Evolutionary conservation across 2,329 filamentous ascomycete genomes (phyloP).

Genomic region (Exophiala aquamarina): DNA sequence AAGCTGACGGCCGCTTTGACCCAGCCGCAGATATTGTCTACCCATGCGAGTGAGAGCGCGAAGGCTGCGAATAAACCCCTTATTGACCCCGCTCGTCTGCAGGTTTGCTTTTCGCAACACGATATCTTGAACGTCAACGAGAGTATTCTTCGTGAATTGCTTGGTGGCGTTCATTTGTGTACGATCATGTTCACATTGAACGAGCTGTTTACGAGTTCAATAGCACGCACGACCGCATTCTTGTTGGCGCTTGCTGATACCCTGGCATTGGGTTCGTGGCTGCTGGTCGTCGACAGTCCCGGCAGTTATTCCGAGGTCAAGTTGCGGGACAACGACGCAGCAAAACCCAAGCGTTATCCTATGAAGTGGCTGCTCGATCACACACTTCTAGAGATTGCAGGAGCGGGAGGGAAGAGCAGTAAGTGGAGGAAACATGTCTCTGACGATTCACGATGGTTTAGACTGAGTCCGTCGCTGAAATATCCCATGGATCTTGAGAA

Average conservation of each 20-base stretch:
- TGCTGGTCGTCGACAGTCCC: slow-evolving; percentile 89
- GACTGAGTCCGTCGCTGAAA: slow-evolving; percentile 62
- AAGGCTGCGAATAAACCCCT: slow-evolving; percentile 23
- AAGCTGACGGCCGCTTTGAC: slow-evolving; percentile 59
- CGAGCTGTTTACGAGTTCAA: slow-evolving; percentile 81
- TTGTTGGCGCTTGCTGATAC: slow-evolving; percentile 66
- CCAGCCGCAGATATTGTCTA: slow-evolving; percentile 20
- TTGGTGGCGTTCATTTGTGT: slow-evolving; percentile 54
- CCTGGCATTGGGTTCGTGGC: slow-evolving; percentile 60
- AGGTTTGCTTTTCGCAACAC: slow-evolving; percentile 46
- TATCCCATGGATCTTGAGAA: slow-evolving; percentile 90
- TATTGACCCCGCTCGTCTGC: slow-evolving; percentile 23
- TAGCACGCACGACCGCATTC: slow-evolving; percentile 73
- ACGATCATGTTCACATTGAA: slow-evolving; percentile 94
- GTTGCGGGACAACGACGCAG: slow-evolving; percentile 54
- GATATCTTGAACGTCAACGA: slow-evolving; percentile 46
- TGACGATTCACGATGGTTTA: slow-evolving; percentile 82
- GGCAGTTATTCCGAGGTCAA: slow-evolving; percentile 87
- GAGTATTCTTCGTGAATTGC: slow-evolving; percentile 34
- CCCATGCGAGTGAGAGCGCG: slow-evolving; percentile 23
- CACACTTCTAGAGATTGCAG: slow-evolving; percentile 59
- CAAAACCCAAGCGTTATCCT: slow-evolving; percentile 67
- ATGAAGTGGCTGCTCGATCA: slow-evolving; percentile 94
- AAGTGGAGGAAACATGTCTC: slow-evolving; percentile 74
- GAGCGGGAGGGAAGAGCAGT: slow-evolving; percentile 10